Evolutionary conservation across 768 basidiomycete genomes (phyloP).

Genomic region (Porpolomopsis calyptriformis): DNA sequence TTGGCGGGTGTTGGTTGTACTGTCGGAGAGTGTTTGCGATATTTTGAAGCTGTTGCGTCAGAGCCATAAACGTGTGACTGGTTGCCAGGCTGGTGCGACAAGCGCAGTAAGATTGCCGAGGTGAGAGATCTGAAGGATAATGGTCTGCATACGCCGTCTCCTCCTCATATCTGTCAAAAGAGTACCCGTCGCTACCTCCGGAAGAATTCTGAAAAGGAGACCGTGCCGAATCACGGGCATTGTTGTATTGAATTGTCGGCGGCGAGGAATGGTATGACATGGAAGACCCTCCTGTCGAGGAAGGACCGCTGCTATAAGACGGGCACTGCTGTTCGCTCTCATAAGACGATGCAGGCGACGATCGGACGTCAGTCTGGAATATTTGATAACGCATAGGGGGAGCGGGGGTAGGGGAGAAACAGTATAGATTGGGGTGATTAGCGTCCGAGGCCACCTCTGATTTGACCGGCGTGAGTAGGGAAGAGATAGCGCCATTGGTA

Average conservation of each 20-base stretch:
- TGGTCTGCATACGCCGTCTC: conserved; percentile 17
- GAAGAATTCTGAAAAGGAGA: conserved; percentile 32
- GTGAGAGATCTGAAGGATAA: conserved; percentile 22
- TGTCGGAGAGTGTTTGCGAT: conserved; percentile 49
- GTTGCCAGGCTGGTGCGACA: conserved; percentile 56
- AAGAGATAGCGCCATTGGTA: conserved; percentile 24
- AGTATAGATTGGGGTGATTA: conserved; percentile 46
- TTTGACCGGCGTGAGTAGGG: conserved; percentile 54
- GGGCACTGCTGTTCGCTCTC: conserved; percentile 27
- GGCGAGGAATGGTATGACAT: conserved; percentile 19
- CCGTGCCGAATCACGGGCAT: conserved; percentile 18
- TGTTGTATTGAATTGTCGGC: conserved; percentile 19
- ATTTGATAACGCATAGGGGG: conserved; percentile 45
- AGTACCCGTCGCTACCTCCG: conserved; percentile 27
- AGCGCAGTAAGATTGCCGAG: conserved; percentile 38
- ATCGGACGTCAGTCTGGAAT: conserved; percentile 37
- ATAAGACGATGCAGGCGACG: conserved; percentile 27
- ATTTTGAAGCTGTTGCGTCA: conserved; percentile 53
- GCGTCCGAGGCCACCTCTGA: conserved; percentile 48
- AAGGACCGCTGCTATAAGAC: conserved; percentile 20
- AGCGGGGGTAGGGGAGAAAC: conserved; percentile 54
- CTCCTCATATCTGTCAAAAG: conserved; percentile 25
- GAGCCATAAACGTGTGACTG: conserved; percentile 46
- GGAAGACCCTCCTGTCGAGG: conserved; percentile 13
- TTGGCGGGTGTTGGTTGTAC: conserved; percentile 46